Base-by-base conservation (phyloP, 1,139 yeast genomes). In the Candida labiduridarum region DNA sequence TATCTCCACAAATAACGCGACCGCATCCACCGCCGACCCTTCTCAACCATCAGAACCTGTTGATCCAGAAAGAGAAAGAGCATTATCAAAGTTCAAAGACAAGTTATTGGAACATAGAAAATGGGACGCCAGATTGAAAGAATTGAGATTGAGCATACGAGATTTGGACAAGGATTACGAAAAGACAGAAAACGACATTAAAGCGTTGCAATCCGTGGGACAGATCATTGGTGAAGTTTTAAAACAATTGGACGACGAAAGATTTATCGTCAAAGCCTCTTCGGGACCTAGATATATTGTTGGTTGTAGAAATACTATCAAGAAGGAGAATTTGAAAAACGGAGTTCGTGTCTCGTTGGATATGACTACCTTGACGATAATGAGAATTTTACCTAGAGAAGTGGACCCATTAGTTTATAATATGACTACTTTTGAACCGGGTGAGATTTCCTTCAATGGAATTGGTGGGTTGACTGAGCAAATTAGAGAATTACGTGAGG, bases 231-330 rank as follows among this genome's bases (percentile, higher is more conserved):
- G 99, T 48, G 99, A 95, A 69, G 96, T 95, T 25, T 82, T 95
- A 74, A 95, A 95, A 70, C 97, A 92, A 69, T 78, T 95, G 64
- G 97, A 92, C 57, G 97, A 90, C 48, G 99, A 95, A 66, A 79
- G 97, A 61, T 94, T 87, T 67, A 95, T 95, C 59, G 99, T 95
- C 46, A 95, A 95, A 73, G 98, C 99, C 1, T 88, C 96, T 6
- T 86, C 94, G 48, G 99, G 99, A 2, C 99, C 99, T 38, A 83
- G 99, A 63, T 95, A 95, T 67, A 94, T 95, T 62, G 99, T 95
- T 49, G 98, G 98, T 44, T 95, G 97, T 69, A 84, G 99, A 65
- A 91, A 91, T 68, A 89, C 96, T 43, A 90, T 95, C 65, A 89
- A 87, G 65, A 86, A 89, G 63, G 89, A 86, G 44, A 82, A 80